Conservation (phyloP, 768 basidiomycete species). For the Leccinum disarticulatum region DNA sequence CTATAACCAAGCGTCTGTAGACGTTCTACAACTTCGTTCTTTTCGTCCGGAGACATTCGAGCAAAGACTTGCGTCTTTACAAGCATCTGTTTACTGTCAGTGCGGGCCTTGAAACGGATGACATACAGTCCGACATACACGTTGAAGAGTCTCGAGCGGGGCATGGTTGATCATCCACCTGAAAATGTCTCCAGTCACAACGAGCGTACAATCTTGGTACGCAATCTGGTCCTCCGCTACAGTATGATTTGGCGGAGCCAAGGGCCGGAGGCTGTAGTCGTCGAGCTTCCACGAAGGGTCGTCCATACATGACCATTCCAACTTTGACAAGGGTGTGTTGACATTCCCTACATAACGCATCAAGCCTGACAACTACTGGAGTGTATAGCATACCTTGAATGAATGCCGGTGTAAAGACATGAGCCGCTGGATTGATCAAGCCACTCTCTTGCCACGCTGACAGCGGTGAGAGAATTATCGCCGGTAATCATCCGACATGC, state of each 20-base stretch:
- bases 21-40: conserved; percentile 96
- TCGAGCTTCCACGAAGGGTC: conserved; percentile 84
- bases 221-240: conserved; percentile 71
- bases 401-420: conserved; percentile 86
- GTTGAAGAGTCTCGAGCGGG: conserved; percentile 88
- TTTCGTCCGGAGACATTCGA: conserved; percentile 99
- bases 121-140: conserved; percentile 45
- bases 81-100: conserved; percentile 69
- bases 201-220: conserved; percentile 87
- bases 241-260: conserved; percentile 66
- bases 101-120: not conserved
- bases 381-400: conserved; percentile 50
- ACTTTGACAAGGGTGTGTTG: conserved; percentile 50
- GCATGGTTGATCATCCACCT: conserved; percentile 98
- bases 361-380: not conserved
- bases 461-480: conserved; percentile 94
- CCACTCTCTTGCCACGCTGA: conserved; percentile 97
- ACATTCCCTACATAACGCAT: conserved; percentile 48
- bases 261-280: conserved; percentile 81
- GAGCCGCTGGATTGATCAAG: conserved; percentile 82
- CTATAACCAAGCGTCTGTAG: conserved; percentile 92
- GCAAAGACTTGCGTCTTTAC: conserved; percentile 96
- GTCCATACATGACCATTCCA: conserved; percentile 94
- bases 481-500: conserved; percentile 98
- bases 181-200: conserved; percentile 93